phyloP scores from a whole-genome alignment of 352 stramenopile species.

The Phytophthora europaea region DNA sequence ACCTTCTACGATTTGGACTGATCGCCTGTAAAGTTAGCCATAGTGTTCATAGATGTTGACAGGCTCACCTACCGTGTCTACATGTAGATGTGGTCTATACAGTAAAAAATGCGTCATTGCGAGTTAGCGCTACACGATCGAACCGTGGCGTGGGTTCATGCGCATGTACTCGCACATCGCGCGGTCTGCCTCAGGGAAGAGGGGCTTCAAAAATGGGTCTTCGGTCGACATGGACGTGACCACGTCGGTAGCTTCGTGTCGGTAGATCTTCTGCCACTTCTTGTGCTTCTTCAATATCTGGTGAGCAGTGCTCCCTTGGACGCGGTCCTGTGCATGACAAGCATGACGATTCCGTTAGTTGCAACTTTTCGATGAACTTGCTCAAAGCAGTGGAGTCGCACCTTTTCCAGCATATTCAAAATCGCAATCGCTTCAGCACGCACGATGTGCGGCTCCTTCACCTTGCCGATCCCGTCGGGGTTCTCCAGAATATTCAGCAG shows the following conservation, averaged over 20 bases:
- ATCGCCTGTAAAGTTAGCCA: background rate
- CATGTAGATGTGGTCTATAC: background rate
- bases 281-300: constrained; percentile 91
- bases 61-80: background rate
- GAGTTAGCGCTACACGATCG: constrained; percentile 28
- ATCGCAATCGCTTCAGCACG: constrained; percentile 83
- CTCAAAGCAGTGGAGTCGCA: constrained; percentile 19
- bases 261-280: constrained; percentile 89
- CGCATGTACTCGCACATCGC: constrained; percentile 63
- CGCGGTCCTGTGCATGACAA: constrained; percentile 48
- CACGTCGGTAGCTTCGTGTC: constrained; percentile 58
- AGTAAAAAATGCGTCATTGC: background rate
- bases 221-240: constrained; percentile 58
- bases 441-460: constrained; percentile 71
- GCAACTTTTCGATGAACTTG: background rate
- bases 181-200: constrained; percentile 68
- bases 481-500: constrained; percentile 84
- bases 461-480: constrained; percentile 55
- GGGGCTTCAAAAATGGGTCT: constrained; percentile 77
- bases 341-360: constrained; percentile 10
- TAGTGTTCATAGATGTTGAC: background rate
- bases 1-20: constrained; percentile 4
- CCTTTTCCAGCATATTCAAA: constrained; percentile 83
- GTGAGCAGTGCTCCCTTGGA: constrained; percentile 76
- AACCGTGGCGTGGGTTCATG: constrained; percentile 37